Evolutionary conservation across 495 filamentous ascomycete genomes (phyloP), one percentile per base, ranked within the genome.

Genomic region (Letharia columbiana): DNA sequence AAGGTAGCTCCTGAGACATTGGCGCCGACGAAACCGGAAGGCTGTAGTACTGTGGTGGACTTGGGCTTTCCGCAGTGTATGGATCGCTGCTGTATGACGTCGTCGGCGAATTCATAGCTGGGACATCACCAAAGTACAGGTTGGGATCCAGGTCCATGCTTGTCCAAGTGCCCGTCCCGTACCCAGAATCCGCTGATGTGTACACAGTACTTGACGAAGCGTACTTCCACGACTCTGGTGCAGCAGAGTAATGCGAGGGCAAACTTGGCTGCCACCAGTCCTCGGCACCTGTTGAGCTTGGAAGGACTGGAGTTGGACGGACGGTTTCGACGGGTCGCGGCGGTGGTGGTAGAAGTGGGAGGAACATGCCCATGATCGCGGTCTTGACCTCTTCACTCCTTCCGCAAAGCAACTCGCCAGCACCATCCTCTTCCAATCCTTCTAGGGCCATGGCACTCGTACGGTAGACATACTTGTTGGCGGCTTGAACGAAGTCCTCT

Each of bases 401-500:
- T 62, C 94, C 93, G 69, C 87, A 88, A 52, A 98, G 84, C 63
- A 99, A 80, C 78, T 99, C 94, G 63, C 94, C 94, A 56, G 89
- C 91, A 64, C 94, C 94, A 74, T 97, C 95, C 77, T 99, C 94
- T 81, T 99, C 94, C 64, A 98, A 78, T 60, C 94, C 94, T 77
- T 99, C 94, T 64, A 99, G 82, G 47, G 93, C 94, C 69, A 89
- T 87, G 67, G 89, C 91, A 70, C 90, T 86, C 40, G 94, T 92
- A 70, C 92, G 86, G 79, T 91, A 99, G 71, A 99, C 92, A 74
- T 94, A 99, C 78, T 89, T 92, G 83, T 99, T 99, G 79, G 91
- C 88, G 57, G 92, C 90, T 78, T 99, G 94, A 65, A 97, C 86
- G 74, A 99, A 98, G 70, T 97, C 91, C 64, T 97, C 94, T 75